Base-by-base conservation (phyloP, 176 grass and related monocot species). In the Alloteropsis semialata region DNA sequence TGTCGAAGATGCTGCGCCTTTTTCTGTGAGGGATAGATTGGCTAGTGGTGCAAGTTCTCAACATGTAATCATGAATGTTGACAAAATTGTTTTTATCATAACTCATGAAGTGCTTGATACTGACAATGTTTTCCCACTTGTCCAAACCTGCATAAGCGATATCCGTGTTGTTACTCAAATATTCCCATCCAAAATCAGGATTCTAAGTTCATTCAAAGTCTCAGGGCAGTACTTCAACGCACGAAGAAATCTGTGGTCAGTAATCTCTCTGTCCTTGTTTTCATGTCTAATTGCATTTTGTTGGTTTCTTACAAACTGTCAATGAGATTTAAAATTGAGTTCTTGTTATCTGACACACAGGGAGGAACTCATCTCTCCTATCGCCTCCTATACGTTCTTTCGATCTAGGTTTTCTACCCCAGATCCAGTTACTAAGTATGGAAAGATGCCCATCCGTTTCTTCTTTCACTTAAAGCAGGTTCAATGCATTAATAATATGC, bases 401-500 rank as follows among this genome's bases (percentile, higher is more conserved):
- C 90, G 93, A 61, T 85, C 48, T 84, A 89, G 86, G 75, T 86
- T 87, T 85, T 61, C 25, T 29, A 56, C 60, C 30, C 61, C 72
- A 77, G 81, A 81, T 44, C 65, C 51, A 63, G 78, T 89, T 74
- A 89, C 67, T 51, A 62, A 76, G 14, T 60, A 43, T 83, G 46
- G 80, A 27, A 63, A 69, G 81, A 81, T 74, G 50, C 76, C 88
- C 16, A 61, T 89, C 34, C 65, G 69, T 77, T 90, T 85, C 71
- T 91, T 86, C 65, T 82, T 92, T 85, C 70, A 82, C 50, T 76
- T 91, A 61, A 96, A 96, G 36, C 85, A 96, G 88, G 93, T 92
- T 49, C 5, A 18, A 44, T 60, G 25, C 55, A 75, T 72, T 69
- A 86, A 37, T 46, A 51, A 61, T 76, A 84, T 84, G 60, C 44